These are phyloP conservation scores for Alternaria ventricosa DNA, from an alignment of 2,329 filamentous ascomycete genomes.

Conservation along the genomic window DNA sequence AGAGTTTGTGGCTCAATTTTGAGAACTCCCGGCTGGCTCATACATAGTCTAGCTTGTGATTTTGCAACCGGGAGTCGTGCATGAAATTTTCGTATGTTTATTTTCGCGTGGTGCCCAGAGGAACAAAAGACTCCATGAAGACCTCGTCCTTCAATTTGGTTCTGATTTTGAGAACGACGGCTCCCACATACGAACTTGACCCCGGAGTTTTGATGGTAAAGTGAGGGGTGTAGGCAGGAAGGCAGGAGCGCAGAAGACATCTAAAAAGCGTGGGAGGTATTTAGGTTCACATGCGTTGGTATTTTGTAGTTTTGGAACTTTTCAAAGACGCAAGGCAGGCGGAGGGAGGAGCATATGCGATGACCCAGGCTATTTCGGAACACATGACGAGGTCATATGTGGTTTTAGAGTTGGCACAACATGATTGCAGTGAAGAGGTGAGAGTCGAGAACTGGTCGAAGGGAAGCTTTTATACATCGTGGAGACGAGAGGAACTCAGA, in stretches of 20 bases:
- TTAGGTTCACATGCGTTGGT: background rate
- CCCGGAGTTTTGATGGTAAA: background rate
- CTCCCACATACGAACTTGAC: background rate
- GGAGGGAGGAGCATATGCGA: no score
- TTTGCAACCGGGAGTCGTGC: background rate
- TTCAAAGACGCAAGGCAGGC: no score
- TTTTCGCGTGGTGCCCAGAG: background rate
- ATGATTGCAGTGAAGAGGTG: background rate
- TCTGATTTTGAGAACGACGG: background rate
- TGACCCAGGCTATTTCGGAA: no score
- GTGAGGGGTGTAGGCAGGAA: background rate
- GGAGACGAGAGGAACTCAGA: background rate
- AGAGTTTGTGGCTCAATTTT: background rate
- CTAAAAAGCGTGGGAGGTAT: background rate
- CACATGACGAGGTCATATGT: no score
- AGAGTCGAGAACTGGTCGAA: background rate
- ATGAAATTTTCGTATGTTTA: background rate
- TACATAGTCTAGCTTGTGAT: background rate
- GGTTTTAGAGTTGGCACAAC: no score
- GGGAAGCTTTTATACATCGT: background rate
- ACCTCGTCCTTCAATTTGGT: fast-evolving
- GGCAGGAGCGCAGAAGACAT: background rate
- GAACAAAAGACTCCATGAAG: background rate
- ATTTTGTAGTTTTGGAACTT: background rate
- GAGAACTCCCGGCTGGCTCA: background rate